Base-by-base conservation (phyloP, 352 stramenopile genomes). In the Ophiocytium majus region DNA sequence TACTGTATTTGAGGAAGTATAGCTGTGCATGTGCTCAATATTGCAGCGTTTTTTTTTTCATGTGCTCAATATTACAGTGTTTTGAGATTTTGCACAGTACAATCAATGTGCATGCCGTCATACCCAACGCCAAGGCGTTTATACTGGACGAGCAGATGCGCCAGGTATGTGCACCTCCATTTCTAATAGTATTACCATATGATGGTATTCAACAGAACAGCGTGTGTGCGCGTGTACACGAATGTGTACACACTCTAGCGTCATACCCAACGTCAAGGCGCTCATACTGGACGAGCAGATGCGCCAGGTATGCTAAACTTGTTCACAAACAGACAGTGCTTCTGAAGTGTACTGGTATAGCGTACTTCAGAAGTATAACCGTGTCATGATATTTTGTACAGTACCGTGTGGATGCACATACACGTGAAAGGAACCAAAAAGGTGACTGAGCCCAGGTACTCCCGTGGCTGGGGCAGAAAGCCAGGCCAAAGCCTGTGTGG, bases 231-330 rank as follows among this genome's bases (percentile, higher is more conserved):
- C n/a, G n/a, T n/a, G n/a, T n/a, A n/a, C n/a, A n/a, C n/a, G n/a
- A n/a, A n/a, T n/a, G n/a, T n/a, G n/a, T n/a, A n/a, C n/a, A n/a
- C n/a, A n/a, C n/a, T n/a, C n/a, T n/a, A n/a, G n/a, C n/a, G n/a
- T n/a, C n/a, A 95, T 96, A 91, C 91, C 92, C 34, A 89, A 88
- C 49, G 89, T 91, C 33, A 78, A 89, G 71, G 88, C 90, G 80
- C 87, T 91, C 79, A 90, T 91, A 79, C 57, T 91, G 17, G 88
- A 92, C 75, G 89, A 92, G 31, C 82, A 89, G 66, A 78, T 89
- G 64, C 64, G 80, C n/a, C 81, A 85, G 81, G 79, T 57, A 57
- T 57, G 43, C 43, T 57, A 57, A 14, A 14, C 43, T 57, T n/a
- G n/a, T n/a, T n/a, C n/a, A n/a, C n/a, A n/a, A n/a, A n/a, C n/a